phyloP scores from a whole-genome alignment of 352 stramenopile species.

The Globisporangium cystogenes region DNA sequence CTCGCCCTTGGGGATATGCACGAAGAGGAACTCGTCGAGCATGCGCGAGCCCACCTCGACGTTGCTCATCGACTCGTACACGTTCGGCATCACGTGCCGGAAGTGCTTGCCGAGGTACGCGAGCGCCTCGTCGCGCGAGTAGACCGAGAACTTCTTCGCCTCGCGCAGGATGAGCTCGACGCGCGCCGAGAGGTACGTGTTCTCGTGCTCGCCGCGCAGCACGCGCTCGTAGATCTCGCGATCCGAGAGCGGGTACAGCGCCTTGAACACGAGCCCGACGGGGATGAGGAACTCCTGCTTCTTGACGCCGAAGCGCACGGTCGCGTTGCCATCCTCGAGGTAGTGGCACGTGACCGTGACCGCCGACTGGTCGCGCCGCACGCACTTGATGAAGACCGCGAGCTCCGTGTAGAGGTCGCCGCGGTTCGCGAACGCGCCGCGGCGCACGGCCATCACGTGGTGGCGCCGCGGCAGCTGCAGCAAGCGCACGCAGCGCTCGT shows the following conservation, averaged over 20 bases:
- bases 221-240: conserved; percentile 98
- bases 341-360: conserved; percentile 99
- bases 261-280: conserved; percentile 95
- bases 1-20: conserved; percentile 92
- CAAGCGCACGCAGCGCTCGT: conserved; percentile 97
- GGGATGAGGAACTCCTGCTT: conserved; percentile 99
- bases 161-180: conserved; percentile 97
- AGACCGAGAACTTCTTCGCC: conserved; percentile 91
- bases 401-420: conserved; percentile 96
- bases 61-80: conserved; percentile 84
- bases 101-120: conserved; percentile 97
- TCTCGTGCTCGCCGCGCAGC: conserved; percentile 91
- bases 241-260: conserved; percentile 88
- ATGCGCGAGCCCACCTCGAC: conserved; percentile 88
- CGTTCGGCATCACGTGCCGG: conserved; percentile 85
- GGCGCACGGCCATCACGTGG: conserved; percentile 92
- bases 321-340: conserved; percentile 95
- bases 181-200: conserved; percentile 96
- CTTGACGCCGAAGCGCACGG: conserved; percentile 93
- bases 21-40: conserved; percentile 94
- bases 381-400: conserved; percentile 96
- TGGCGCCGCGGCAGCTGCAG: conserved; percentile 92
- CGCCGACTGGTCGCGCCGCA: conserved; percentile 93
- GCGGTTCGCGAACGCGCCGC: conserved; percentile 97
- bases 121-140: conserved; percentile 84